These are phyloP conservation scores for Fraxinus dipetala DNA, from an alignment of 305 asterid genomes.

Conservation along the genomic window DNA sequence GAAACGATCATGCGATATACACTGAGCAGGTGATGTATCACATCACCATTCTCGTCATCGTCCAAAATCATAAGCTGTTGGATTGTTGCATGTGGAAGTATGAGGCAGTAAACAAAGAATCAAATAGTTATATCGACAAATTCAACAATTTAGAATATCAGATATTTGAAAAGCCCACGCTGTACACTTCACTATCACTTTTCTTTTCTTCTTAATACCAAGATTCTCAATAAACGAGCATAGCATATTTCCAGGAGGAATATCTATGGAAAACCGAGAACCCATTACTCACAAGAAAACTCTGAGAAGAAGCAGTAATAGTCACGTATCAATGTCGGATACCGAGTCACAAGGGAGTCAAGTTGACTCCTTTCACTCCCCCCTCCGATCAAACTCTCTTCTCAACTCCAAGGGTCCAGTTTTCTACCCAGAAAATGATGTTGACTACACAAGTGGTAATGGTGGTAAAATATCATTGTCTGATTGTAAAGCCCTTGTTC, in stretches of 20 bases:
- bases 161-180: background rate
- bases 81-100: background rate
- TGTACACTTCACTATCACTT: background rate
- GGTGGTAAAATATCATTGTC: background rate
- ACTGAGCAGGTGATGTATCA: background rate
- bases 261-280: conserved; percentile 40
- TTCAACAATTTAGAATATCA: background rate
- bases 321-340: conserved; percentile 71
- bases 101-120: background rate
- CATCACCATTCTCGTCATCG: background rate
- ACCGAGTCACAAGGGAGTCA: conserved; percentile 66
- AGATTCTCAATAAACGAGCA: background rate
- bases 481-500: conserved; percentile 2
- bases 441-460: background rate
- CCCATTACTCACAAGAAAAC: conserved; percentile 26
- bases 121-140: background rate
- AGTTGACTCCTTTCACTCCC: conserved; percentile 62
- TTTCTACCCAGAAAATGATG: conserved; percentile 31
- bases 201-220: background rate
- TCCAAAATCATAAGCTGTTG: background rate
- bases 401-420: conserved; percentile 56
- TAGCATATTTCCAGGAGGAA: background rate
- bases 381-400: conserved; percentile 62
- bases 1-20: background rate
- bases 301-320: conserved; percentile 45